Conservation (phyloP, 257 asterid genomes). For the Penstemon barbatus region DNA sequence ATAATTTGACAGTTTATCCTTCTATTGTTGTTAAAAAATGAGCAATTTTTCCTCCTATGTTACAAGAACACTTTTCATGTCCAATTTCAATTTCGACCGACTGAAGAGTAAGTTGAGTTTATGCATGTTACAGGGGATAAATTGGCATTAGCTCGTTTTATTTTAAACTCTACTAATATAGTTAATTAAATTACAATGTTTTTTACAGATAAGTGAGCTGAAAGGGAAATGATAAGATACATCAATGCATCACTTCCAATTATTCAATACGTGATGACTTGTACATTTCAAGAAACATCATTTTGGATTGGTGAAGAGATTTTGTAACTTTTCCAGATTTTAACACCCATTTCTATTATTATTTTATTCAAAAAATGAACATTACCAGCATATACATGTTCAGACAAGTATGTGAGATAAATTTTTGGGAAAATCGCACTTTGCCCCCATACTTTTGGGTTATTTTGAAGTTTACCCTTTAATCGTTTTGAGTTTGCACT, state of each 20-base stretch:
- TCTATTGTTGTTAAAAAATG: neutral
- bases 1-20: neutral
- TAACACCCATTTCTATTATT: neutral
- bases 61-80: no score
- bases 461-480: no score
- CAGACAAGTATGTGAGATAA: no score
- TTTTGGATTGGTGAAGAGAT: constrained; percentile 75
- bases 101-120: no score
- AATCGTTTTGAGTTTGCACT: no score
- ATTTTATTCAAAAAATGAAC: neutral
- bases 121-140: no score
- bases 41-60: no score
- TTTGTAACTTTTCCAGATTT: neutral
- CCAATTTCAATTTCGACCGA: no score
- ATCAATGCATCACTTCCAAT: constrained; percentile 74
- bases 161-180: neutral
- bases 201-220: constrained; percentile 68
- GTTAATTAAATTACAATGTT: neutral
- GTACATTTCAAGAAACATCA: constrained; percentile 62
- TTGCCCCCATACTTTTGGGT: no score
- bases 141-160: no score
- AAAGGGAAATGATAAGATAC: constrained; percentile 75
- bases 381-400: no score
- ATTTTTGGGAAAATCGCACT: no score
- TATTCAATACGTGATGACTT: constrained; percentile 79